phyloP scores from a whole-genome alignment of 768 basidiomycete species.

The Gyrodon lividus region DNA sequence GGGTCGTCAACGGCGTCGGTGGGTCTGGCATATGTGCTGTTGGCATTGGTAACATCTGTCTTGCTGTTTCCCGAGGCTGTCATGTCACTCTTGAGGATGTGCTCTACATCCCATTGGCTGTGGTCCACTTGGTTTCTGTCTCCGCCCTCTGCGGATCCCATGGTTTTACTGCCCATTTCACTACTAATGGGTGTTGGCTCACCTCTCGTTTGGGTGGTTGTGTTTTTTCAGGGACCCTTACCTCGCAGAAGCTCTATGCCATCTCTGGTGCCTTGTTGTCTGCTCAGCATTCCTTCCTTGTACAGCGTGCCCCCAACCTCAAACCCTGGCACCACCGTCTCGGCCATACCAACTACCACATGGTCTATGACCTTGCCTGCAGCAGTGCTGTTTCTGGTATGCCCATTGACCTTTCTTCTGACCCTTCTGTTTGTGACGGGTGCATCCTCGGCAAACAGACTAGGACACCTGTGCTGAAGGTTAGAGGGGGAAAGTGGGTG shows the following conservation, averaged over 20 bases:
- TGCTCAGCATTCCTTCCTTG: constrained; percentile 17
- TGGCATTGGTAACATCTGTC: constrained; percentile 26
- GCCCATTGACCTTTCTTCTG: too few relatives aligned
- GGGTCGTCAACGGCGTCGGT: constrained; percentile 27
- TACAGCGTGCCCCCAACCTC: constrained; percentile 7
- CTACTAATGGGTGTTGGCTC: constrained; percentile 9
- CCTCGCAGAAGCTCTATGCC: not conserved
- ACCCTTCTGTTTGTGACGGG: too few relatives aligned
- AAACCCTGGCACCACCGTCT: constrained; percentile 30
- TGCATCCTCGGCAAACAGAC: too few relatives aligned
- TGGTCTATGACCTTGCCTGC: constrained; percentile 28
- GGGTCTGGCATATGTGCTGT: constrained; percentile 24
- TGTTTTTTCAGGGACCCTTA: not conserved
- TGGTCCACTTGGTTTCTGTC: constrained; percentile 23
- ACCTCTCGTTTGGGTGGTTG: not conserved
- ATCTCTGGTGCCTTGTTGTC: not conserved
- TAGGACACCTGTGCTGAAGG: too few relatives aligned
- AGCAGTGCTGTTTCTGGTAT: too few relatives aligned
- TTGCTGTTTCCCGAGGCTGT: constrained; percentile 13
- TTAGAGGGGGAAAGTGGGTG: too few relatives aligned
- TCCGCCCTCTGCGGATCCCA: constrained; percentile 9
- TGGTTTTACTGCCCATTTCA: constrained; percentile 16
- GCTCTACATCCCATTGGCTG: constrained; percentile 17
- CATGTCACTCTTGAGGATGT: constrained; percentile 9
- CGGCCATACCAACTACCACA: constrained; percentile 28